Percentiles rank a stretch among this genome's conserved stretches.
phyloP scores from a whole-genome alignment of 495 filamentous ascomycete genomes.

The Amniculicola lignicola region DNA sequence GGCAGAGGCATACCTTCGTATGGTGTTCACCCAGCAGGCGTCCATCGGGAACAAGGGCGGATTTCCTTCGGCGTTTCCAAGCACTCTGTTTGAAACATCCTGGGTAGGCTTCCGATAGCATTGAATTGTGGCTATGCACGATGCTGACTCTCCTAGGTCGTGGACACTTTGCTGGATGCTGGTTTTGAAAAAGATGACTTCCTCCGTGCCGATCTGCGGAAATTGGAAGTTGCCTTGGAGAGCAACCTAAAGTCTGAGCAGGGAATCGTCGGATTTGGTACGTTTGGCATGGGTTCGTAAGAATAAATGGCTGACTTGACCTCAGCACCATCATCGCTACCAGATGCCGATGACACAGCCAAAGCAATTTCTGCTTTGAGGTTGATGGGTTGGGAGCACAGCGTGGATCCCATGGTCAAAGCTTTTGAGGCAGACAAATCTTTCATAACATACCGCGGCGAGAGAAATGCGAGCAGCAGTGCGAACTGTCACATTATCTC shows the following conservation, averaged over 20 bases:
- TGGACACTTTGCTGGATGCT: slow-evolving; percentile 16
- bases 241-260: slow-evolving; percentile 13
- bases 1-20: slow-evolving; percentile 25
- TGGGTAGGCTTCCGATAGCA: slow-evolving; percentile 27
- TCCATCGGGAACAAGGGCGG: slow-evolving; percentile 9
- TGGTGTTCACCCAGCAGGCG: slow-evolving; percentile 11
- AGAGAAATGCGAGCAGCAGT: slow-evolving; percentile 23
- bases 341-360: slow-evolving; percentile 52
- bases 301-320: background rate
- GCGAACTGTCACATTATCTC: slow-evolving; percentile 27
- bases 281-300: background rate
- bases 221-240: slow-evolving; percentile 13
- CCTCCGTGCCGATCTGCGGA: slow-evolving; percentile 17
- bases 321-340: slow-evolving; percentile 36
- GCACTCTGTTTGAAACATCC: slow-evolving; percentile 24
- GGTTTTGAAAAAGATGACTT: slow-evolving; percentile 25
- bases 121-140: slow-evolving; percentile 14
- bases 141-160: slow-evolving; percentile 13
- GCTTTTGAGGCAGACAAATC: slow-evolving; percentile 22
- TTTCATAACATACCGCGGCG: slow-evolving; percentile 28
- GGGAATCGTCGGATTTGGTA: slow-evolving; percentile 26
- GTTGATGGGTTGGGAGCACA: slow-evolving; percentile 15
- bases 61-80: slow-evolving; percentile 27
- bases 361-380: slow-evolving; percentile 34
- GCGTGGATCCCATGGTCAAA: slow-evolving; percentile 24